phyloP scores from a whole-genome alignment of 2,329 filamentous ascomycete species.

The Raffaelea arxii region DNA sequence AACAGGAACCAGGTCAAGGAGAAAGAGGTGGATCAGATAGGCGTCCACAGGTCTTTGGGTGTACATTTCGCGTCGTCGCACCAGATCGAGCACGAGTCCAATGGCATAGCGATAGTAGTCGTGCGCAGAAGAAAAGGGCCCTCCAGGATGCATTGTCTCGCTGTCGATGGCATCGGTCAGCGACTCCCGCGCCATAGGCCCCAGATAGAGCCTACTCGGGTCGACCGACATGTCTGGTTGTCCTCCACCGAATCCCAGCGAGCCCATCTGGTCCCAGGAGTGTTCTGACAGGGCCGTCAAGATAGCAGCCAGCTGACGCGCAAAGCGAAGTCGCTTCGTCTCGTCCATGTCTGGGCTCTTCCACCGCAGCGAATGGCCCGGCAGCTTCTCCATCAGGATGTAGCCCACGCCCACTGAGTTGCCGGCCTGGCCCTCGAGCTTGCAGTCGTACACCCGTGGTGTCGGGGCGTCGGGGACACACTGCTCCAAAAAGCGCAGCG shows the following conservation, averaged over 20 bases:
- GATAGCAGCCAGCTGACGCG: background rate
- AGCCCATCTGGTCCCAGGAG: background rate
- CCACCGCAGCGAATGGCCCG: background rate
- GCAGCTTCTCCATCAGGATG: constrained; percentile 2
- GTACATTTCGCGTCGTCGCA: background rate
- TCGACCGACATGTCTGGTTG: too few relatives aligned
- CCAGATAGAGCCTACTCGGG: too few relatives aligned
- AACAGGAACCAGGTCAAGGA: background rate
- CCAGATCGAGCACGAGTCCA: background rate
- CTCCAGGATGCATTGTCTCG: background rate
- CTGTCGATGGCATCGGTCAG: background rate
- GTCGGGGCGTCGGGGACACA: background rate
- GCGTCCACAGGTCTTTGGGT: background rate
- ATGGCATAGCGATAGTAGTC: background rate
- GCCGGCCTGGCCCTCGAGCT: background rate
- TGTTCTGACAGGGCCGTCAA: background rate
- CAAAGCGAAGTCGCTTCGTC: background rate
- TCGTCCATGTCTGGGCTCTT: background rate
- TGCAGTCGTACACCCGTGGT: background rate
- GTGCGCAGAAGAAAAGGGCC: background rate
- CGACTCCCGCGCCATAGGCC: background rate
- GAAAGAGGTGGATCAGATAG: background rate
- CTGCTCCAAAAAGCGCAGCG: background rate
- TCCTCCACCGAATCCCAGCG: background rate
- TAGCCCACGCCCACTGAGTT: background rate